Conservation (phyloP, 2,329 filamentous ascomycete genomes). For the Fusarium poae region DNA sequence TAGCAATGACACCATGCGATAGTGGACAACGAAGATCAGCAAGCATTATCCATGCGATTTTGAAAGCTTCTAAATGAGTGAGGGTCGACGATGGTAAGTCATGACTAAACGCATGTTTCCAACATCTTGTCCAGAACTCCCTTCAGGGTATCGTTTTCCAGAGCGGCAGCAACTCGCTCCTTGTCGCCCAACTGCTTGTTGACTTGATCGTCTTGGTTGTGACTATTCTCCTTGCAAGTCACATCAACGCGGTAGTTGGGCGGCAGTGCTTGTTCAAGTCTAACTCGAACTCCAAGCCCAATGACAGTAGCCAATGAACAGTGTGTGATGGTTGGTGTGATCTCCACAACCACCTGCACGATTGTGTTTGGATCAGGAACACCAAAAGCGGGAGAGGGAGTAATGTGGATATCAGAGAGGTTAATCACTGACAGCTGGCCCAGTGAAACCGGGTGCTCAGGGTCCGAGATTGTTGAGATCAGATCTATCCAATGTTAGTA, state of each 20-base stretch:
- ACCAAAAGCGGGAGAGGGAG: constrained; percentile 55
- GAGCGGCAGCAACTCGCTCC: constrained; percentile 91
- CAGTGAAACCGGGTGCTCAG: constrained; percentile 94
- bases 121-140: constrained; percentile 94
- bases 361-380: constrained; percentile 65
- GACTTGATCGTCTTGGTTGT: constrained; percentile 92
- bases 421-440: constrained; percentile 96
- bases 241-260: constrained; percentile 94
- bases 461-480: constrained; percentile 94
- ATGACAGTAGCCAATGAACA: constrained; percentile 97
- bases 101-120: constrained; percentile 76
- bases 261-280: constrained; percentile 90
- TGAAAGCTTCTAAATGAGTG: constrained; percentile 9
- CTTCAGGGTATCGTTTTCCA: constrained; percentile 93
- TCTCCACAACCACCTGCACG: constrained; percentile 84
- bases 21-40: constrained; percentile 10
- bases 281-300: constrained; percentile 89
- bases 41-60: constrained; percentile 10
- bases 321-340: constrained; percentile 97
- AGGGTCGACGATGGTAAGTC: neutral
- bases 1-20: constrained; percentile 1
- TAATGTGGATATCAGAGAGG: constrained; percentile 90
- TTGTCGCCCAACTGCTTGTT: constrained; percentile 98
- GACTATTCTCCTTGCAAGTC: constrained; percentile 94
- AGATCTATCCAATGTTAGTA: constrained; percentile 72